phyloP scores from a whole-genome alignment of 306 rosid species.

The Ammopiptanthus mongolicus region DNA sequence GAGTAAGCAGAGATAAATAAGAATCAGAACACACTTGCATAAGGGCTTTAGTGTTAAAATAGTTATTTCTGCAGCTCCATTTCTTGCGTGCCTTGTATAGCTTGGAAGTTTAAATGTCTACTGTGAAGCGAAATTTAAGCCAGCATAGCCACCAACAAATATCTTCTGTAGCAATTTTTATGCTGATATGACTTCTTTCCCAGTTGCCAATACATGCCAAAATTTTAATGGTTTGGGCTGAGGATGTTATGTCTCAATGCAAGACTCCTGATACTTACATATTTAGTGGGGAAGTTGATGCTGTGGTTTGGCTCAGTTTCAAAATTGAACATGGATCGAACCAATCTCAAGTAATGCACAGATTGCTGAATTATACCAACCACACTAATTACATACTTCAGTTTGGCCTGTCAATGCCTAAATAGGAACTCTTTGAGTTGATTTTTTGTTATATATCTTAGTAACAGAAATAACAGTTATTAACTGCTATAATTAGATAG shows the following conservation, averaged over 20 bases:
- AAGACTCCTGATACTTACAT: background rate
- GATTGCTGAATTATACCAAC: background rate
- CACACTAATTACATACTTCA: background rate
- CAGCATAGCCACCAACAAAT: background rate
- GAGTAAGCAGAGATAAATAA: background rate
- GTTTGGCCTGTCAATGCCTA: background rate
- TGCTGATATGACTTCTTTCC: background rate
- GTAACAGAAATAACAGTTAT: too few relatives aligned
- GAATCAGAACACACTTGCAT: background rate
- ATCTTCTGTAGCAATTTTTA: background rate
- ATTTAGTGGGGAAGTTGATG: background rate
- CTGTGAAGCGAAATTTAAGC: background rate
- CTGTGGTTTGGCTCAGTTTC: conserved; percentile 7
- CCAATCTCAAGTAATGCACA: background rate
- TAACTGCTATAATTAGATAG: too few relatives aligned
- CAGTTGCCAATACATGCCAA: background rate
- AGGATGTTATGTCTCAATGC: background rate
- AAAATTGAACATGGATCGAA: background rate
- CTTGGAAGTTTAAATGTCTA: background rate
- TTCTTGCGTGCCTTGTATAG: background rate
- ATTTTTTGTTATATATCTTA: background rate
- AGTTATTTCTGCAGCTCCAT: background rate
- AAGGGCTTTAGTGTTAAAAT: background rate
- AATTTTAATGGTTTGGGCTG: background rate
- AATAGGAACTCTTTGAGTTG: background rate